Base-by-base conservation (phyloP, 2,329 filamentous ascomycete genomes). In the Leptographium flavum region DNA sequence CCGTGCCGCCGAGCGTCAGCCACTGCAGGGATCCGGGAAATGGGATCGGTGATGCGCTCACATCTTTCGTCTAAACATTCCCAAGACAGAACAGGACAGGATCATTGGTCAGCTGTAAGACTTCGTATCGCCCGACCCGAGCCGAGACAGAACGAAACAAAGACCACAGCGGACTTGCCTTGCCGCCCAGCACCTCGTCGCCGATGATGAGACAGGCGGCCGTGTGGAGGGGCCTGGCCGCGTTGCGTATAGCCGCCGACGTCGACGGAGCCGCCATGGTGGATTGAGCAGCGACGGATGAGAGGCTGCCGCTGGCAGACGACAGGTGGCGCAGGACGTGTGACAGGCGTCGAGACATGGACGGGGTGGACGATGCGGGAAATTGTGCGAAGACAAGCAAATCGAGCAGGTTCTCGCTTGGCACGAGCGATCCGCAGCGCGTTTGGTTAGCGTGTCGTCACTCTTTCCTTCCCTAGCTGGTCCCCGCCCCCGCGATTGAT, bases 101-200 rank as follows among this genome's bases (percentile, higher is more conserved):
- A 4, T 15, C 30, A 39, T 4, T 28, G 22, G 32, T 45, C 38
- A 31, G 14, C 10, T 19, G n/a, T 39, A 25, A 28, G 5, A 5
- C 10, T 39, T 11, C 11, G 25, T 39, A 15, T 39, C n/a, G 23
- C n/a, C n/a, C n/a, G n/a, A n/a, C n/a, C n/a, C n/a, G n/a, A n/a
- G n/a, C n/a, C n/a, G n/a, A n/a, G n/a, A n/a, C 27, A 27, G 8
- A 35, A 15, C 17, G 6, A 11, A 19, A 39, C 22, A 5, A 14
- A 28, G 33, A 15, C 13, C 15, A 10, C 15, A 35, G 5, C 38
- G 5, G 4, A 39, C 68, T 52, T 61, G 87, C 88, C 81, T 96
- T 96, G 55, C 92, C 90, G 21, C 87, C 88, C 4, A 96, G 71
- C 5, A 96, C 87, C 63, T 95, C 90, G 64, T 96, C 90, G n/a